Evolutionary conservation across 495 filamentous ascomycete species (phyloP).

Genomic region (Sordaria brevicollis): DNA sequence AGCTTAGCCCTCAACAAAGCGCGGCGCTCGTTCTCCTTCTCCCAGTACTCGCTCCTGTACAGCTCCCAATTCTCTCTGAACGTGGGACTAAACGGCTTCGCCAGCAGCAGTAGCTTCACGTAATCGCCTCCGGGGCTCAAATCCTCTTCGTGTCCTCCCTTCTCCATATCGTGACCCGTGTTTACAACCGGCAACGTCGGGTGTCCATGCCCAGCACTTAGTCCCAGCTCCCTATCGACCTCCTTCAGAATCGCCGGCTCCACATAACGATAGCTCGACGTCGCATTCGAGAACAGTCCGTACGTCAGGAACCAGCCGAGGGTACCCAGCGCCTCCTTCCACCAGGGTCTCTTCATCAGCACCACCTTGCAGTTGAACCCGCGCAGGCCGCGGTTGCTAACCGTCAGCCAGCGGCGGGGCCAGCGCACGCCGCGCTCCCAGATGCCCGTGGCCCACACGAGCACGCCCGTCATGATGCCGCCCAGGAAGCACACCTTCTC

Average conservation of each 20-base stretch:
- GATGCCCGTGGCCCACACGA: constrained; percentile 89
- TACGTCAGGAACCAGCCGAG: constrained; percentile 68
- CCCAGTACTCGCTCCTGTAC: constrained; percentile 91
- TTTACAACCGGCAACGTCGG: constrained; percentile 23
- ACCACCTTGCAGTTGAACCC: constrained; percentile 95
- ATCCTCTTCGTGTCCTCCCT: constrained; percentile 67
- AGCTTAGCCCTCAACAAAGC: constrained; percentile 59
- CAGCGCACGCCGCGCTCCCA: constrained; percentile 93
- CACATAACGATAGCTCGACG: constrained; percentile 57
- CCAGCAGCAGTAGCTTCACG: constrained; percentile 79
- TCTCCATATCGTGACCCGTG: constrained; percentile 36
- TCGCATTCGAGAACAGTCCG: constrained; percentile 52
- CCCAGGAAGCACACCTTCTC: constrained; percentile 84
- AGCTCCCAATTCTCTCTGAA: constrained; percentile 98
- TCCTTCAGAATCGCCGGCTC: constrained; percentile 43
- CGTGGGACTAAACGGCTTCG: constrained; percentile 87
- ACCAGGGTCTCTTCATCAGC: constrained; percentile 73
- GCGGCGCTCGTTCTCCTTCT: constrained; percentile 86
- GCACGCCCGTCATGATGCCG: constrained; percentile 66
- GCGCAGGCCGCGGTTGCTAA: constrained; percentile 80
- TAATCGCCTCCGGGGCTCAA: constrained; percentile 81
- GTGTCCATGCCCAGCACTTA: constrained; percentile 25
- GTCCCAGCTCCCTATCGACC: constrained; percentile 37
- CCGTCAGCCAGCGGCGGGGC: constrained; percentile 81
- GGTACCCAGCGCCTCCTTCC: constrained; percentile 60